phyloP scores from a whole-genome alignment of 2,329 filamentous ascomycete species.

The Sporothrix euskadiensis region DNA sequence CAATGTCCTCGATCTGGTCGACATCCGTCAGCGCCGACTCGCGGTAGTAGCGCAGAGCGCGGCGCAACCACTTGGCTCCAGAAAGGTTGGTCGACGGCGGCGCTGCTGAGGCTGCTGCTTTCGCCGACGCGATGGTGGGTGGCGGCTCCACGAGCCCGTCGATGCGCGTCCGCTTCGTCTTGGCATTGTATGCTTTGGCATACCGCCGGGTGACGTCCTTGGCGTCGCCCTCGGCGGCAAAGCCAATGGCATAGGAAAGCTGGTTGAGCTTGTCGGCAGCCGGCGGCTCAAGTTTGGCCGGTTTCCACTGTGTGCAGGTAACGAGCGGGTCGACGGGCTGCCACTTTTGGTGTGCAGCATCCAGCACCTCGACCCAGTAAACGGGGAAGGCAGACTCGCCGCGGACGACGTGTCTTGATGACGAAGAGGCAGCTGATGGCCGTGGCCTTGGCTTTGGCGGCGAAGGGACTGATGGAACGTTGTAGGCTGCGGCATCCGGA shows the following conservation, averaged over 20 bases:
- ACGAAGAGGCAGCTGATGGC: conserved; percentile 39
- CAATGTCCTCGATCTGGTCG: conserved; percentile 80
- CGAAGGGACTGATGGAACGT: conserved; percentile 47
- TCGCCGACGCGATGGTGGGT: conserved; percentile 25
- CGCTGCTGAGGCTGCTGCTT: background rate
- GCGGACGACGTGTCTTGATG: conserved; percentile 47
- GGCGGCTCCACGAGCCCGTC: conserved; percentile 48
- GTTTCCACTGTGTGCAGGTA: conserved; percentile 74
- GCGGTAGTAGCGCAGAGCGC: conserved; percentile 52
- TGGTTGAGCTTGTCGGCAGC: conserved; percentile 72
- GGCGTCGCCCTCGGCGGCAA: conserved; percentile 75
- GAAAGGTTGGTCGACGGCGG: background rate
- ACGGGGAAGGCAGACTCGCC: conserved; percentile 80
- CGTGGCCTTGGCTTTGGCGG: conserved; percentile 7
- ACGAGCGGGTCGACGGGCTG: conserved; percentile 82
- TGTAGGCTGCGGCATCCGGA: conserved; percentile 55
- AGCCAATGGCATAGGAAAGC: conserved; percentile 81
- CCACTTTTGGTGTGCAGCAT: conserved; percentile 87
- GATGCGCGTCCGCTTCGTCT: conserved; percentile 79
- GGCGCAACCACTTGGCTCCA: conserved; percentile 53
- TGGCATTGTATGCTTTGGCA: conserved; percentile 83
- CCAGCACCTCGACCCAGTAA: conserved; percentile 93
- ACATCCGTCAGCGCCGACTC: conserved; percentile 55
- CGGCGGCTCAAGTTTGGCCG: conserved; percentile 78
- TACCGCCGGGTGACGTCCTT: conserved; percentile 88